Evolutionary conservation across 1,139 yeast genomes (phyloP), one percentile per base, ranked within the genome.

Genomic region (Tardiomyces digboiensis): DNA sequence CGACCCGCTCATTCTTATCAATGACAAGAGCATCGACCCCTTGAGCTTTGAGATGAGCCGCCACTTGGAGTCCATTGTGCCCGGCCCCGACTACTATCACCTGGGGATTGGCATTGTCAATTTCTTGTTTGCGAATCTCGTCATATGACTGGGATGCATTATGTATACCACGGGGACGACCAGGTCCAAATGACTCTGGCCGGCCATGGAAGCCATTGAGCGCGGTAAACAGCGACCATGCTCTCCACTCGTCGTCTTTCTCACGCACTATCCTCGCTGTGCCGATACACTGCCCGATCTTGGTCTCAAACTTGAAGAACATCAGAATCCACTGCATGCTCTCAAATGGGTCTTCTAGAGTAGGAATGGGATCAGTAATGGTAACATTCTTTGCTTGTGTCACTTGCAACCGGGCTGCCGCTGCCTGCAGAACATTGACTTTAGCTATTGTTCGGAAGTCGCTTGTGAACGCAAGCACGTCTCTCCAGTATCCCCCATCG

Each of bases 51-150:
- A 70, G 57, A 41, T 74, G 56, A 1, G 74, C 71, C 29, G 73
- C 74, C 29, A 62, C 51, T 16, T 67, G 65, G 39, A 70, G 53
- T 7, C 74, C 74, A 43, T 68, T 66, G 50, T 70, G 74, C 18
- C 74, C 74, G 42, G 71, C 74, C 37, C 74, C 74, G 38, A 69
- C 70, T 48, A 70, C 58, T 33, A 70, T 57, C 18, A 69, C 74
- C 7, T 62, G 45, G 3, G 73, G 73, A 44, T 67, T 54, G 42
- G 51, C 50, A 63, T 36, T 55, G 39, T 68, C 66, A 61, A 19
- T 68, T 59, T 46, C 59, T 49, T 51, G 70, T 55, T 40, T 59
- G 33, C 44, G 44, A 14, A 42, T 10, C 36, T 48, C 37, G 39
- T 44, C 18, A 33, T 39, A 40, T 16, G 33, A 26, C 33, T 26